Evolutionary conservation across 768 basidiomycete species (phyloP).

Genomic region (Holtermannia corniformis): DNA sequence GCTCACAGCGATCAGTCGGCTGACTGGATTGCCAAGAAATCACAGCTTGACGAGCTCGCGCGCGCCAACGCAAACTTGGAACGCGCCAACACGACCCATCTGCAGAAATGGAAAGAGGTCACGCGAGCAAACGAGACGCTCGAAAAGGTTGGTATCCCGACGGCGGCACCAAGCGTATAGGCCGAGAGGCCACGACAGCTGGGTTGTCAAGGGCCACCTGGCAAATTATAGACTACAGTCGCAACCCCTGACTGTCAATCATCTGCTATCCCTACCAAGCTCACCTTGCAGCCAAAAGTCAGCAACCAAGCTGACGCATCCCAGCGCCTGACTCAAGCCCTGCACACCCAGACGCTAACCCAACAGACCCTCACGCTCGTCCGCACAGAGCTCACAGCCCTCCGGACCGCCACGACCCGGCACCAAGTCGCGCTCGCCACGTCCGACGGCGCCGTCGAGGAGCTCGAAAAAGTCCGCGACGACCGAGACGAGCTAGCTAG

Average conservation of each 20-base stretch:
- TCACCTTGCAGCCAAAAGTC: too few species aligned
- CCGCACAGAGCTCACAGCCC: slow-evolving; percentile 31
- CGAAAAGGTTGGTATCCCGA: slow-evolving; percentile 34
- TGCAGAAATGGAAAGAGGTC: slow-evolving; percentile 29
- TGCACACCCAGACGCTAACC: slow-evolving; percentile 37
- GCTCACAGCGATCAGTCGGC: background rate
- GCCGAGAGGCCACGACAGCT: too few species aligned
- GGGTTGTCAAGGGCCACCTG: too few species aligned
- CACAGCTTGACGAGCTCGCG: background rate
- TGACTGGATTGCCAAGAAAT: background rate
- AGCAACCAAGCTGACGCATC: background rate
- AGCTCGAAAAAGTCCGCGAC: slow-evolving; percentile 32
- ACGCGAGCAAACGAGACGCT: slow-evolving; percentile 32
- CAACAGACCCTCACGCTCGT: slow-evolving; percentile 39
- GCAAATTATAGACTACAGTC: too few species aligned
- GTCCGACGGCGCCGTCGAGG: slow-evolving; percentile 23
- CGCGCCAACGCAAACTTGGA: slow-evolving; percentile 27
- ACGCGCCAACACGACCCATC: slow-evolving; percentile 27
- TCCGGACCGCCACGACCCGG: slow-evolving; percentile 20
- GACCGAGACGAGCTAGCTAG: slow-evolving; percentile 17
- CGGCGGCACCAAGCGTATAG: too few species aligned
- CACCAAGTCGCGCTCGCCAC: slow-evolving; percentile 26
- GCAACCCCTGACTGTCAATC: too few species aligned
- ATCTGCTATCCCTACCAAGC: too few species aligned
- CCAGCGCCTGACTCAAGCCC: slow-evolving; percentile 33